Base-by-base conservation (phyloP, 352 stramenopile species). In the Blastocystis hominis region DNA sequence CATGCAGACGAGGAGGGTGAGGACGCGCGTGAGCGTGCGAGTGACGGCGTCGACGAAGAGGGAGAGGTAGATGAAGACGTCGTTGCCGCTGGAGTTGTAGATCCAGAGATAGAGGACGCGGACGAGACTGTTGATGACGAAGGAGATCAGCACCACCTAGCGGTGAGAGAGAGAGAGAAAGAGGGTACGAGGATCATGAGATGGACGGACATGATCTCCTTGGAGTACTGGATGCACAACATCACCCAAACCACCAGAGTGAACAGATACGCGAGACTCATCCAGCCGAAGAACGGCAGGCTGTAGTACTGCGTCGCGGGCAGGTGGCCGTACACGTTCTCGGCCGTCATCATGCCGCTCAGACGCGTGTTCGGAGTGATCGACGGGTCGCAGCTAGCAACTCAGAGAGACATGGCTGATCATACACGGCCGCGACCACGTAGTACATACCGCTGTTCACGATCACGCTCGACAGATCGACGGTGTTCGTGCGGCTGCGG, bases 1-100 rank as follows among this genome's bases (percentile, higher is more conserved):
- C 77, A 87, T 87, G 63, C 62, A 87, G n/a, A 87, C 77, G 38
- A 87, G 62, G 53, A 87, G 55, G 20, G 77, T 87, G 46, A 87
- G 47, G 42, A 87, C 38, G n/a, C 77, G 77, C 34, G 77, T 87
- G 38, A 87, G 62, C 17, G 77, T 87, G 36, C 66, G 62, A 17
- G 56, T 77, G 66, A 54, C 34, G 4, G 40, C 44, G 47, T 87
- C 77, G 36, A 78, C 34, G 55, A 75, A 72, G 63, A 77, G 42
- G 34, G 44, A 76, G 55, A 55, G 56, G 53, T 75, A 87, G 6
- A n/a, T 40, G 63, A 78, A 46, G 55, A 47, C 24, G 38, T 84
- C 72, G 56, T 53, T 66, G 55, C 77, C 77, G 17, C 46, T 63
- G 50, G 10, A 68, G 50, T 87, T 87, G 66, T 87, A 87, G 20